phyloP scores from a whole-genome alignment of 2,329 filamentous ascomycete genomes.

The Trichoderma afroharzianum region DNA sequence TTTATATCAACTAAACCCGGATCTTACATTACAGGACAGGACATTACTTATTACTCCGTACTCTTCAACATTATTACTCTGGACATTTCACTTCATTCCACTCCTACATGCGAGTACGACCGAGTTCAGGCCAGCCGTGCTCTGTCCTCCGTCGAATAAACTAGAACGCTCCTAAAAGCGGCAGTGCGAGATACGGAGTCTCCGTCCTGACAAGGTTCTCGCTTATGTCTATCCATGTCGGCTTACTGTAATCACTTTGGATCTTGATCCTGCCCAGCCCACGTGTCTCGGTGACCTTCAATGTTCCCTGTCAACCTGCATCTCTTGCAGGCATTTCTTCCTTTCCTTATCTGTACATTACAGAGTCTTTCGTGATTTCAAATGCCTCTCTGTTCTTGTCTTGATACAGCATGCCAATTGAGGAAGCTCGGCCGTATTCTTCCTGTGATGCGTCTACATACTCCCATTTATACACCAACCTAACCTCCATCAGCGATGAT shows the following conservation, averaged over 20 bases:
- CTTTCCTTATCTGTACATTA: neutral
- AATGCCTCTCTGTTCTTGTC: neutral
- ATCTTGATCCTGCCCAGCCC: neutral
- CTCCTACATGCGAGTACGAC: neutral
- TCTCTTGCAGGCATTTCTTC: neutral
- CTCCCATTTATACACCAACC: neutral
- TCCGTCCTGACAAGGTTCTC: neutral
- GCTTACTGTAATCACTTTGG: neutral
- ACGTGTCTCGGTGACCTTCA: neutral
- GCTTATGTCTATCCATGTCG: neutral
- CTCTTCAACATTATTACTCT: neutral
- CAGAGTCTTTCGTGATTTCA: neutral
- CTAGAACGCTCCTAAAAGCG: neutral
- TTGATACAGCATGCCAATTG: neutral
- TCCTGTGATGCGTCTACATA: neutral
- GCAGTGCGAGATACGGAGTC: constrained; percentile 3
- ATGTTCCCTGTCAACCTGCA: neutral
- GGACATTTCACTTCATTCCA: neutral
- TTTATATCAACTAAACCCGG: neutral
- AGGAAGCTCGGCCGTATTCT: neutral
- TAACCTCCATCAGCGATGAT: neutral
- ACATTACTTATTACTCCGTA: neutral
- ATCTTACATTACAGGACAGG: neutral
- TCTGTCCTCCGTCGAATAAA: neutral
- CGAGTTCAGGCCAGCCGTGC: neutral